A percentile compares a stretch with the other conserved stretches of the same genome.
Evolutionary conservation across 352 stramenopile species (phyloP).

Genomic region (Phytophthora fragariaefolia): DNA sequence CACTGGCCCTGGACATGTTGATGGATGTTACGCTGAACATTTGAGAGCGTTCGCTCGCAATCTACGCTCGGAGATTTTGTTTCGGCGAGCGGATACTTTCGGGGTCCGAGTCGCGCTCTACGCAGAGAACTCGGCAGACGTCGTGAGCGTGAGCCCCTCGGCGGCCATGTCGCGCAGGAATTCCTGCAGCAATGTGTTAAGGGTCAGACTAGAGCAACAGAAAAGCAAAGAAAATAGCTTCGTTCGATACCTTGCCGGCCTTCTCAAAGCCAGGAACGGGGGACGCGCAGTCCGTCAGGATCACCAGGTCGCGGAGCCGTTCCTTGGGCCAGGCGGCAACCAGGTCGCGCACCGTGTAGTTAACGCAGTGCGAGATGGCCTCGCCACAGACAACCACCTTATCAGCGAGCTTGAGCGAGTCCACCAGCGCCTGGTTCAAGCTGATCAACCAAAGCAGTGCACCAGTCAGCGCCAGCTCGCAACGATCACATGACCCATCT

Average conservation of each 20-base stretch:
- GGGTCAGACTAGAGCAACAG: constrained; percentile 8
- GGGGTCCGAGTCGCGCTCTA: constrained; percentile 14
- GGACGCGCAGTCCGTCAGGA: constrained; percentile 82
- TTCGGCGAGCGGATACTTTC: background rate
- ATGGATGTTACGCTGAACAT: background rate
- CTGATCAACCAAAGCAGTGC: constrained; percentile 33
- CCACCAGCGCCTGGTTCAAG: constrained; percentile 89
- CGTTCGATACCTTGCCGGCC: constrained; percentile 55
- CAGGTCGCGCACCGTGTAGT: constrained; percentile 95
- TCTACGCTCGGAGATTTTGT: background rate
- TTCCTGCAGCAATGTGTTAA: constrained; percentile 32
- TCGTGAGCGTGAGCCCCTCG: constrained; percentile 69
- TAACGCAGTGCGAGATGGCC: constrained; percentile 97
- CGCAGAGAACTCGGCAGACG: constrained; percentile 49
- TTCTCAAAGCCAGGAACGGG: constrained; percentile 77
- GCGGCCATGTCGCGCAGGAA: constrained; percentile 71
- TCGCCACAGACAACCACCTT: constrained; percentile 94
- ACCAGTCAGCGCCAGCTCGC: background rate
- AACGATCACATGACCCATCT: constrained; percentile 9
- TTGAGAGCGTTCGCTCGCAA: background rate
- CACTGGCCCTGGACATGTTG: background rate
- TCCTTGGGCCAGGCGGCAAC: constrained; percentile 82
- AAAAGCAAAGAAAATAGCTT: constrained; percentile 16
- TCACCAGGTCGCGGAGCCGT: constrained; percentile 68
- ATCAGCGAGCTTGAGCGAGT: constrained; percentile 83